These are phyloP conservation scores for Podaxis sp. DNA, from an alignment of 768 basidiomycete genomes.

Conservation along the genomic window DNA sequence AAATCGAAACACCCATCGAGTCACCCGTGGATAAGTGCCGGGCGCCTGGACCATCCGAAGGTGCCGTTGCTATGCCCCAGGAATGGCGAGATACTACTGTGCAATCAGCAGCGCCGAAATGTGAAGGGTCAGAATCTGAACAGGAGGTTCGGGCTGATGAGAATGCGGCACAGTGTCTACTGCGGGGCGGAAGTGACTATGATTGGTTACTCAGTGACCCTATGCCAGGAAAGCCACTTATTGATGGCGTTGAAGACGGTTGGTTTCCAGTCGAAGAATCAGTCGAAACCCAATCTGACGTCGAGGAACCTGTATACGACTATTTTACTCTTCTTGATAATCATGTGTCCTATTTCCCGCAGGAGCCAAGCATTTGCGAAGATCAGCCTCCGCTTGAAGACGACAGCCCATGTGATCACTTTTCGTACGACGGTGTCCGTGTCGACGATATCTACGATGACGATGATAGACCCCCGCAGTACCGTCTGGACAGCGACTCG, in stretches of 20 bases:
- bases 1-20: background rate
- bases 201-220: conserved; percentile 12
- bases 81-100: background rate
- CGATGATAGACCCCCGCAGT: background rate
- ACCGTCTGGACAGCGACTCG: background rate
- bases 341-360: background rate
- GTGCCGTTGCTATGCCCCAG: background rate
- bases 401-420: background rate
- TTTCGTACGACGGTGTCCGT: background rate
- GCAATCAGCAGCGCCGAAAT: background rate
- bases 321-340: background rate
- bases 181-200: background rate
- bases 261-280: background rate
- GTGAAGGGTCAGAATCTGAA: background rate
- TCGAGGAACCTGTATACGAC: background rate
- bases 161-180: background rate
- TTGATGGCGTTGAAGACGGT: background rate
- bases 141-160: background rate
- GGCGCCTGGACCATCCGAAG: background rate
- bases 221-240: background rate
- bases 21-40: background rate
- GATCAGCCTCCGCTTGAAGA: background rate
- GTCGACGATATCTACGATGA: background rate
- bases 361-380: background rate
- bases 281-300: background rate